Conservation (phyloP, 2,329 filamentous ascomycete genomes). For the Fusarium nanum region DNA sequence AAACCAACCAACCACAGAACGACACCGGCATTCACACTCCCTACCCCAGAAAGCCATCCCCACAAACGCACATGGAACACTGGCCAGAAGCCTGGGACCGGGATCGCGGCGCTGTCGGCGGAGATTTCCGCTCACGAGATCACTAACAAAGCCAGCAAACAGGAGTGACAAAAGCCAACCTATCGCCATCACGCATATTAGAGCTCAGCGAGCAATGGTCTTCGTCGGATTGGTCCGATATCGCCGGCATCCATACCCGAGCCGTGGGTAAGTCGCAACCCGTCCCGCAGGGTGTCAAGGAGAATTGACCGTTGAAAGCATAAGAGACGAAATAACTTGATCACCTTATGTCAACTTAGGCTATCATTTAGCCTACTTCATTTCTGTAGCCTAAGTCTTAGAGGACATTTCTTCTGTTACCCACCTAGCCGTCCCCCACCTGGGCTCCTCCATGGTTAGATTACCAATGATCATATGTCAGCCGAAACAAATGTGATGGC, state of each 20-base stretch:
- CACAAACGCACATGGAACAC: slow-evolving; percentile 15
- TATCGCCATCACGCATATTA: slow-evolving; percentile 30
- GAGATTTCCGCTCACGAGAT: slow-evolving; percentile 37
- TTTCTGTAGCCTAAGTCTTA: too few species aligned
- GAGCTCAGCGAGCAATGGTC: slow-evolving; percentile 32
- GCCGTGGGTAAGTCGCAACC: not conserved
- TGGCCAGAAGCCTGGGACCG: not conserved
- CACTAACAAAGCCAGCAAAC: slow-evolving; percentile 5
- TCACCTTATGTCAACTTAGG: too few species aligned
- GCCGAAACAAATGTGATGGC: slow-evolving; percentile 37
- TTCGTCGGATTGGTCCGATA: slow-evolving; percentile 45
- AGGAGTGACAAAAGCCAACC: slow-evolving; percentile 22
- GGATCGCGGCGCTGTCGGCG: slow-evolving; percentile 21
- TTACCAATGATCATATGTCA: slow-evolving; percentile 44
- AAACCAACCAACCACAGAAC: not conserved
- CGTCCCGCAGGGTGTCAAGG: not conserved
- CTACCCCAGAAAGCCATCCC: slow-evolving; percentile 25
- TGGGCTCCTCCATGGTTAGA: slow-evolving; percentile 5
- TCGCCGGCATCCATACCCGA: slow-evolving; percentile 27
- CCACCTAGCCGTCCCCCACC: slow-evolving; percentile 12
- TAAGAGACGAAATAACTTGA: too few species aligned
- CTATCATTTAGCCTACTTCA: too few species aligned
- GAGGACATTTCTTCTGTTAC: too few species aligned
- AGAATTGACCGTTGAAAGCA: too few species aligned
- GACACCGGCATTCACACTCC: not conserved